Base-by-base conservation (phyloP, 1,284 basidiomycete species). In the Bjerkandera adusta region DNA sequence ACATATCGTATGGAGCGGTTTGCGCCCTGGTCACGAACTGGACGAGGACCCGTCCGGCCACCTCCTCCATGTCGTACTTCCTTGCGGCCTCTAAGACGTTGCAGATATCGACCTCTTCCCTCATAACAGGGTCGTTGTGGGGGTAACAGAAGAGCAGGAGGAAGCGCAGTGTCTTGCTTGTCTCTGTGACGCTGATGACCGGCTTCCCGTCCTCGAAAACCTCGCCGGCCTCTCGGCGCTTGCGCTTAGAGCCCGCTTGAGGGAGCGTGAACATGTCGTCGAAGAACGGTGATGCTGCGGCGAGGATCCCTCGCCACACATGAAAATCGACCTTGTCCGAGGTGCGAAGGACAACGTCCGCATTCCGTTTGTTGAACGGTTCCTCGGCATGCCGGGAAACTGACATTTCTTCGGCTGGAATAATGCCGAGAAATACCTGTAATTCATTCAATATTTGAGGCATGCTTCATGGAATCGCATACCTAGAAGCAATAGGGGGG, bases 41-140 rank as follows among this genome's bases (percentile, higher is more conserved):
- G 12, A 20, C 12, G 13, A 37, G 29, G 12, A 33, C 37, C 22
- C 25, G 16, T 4, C 4, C 18, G 2, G 33, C 29, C 12, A 50
- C 21, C n/a, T 25, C 12, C 3, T 50, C 48, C 26, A 50, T 46
- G 18, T 50, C 36, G 36, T 46, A 47, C 27, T 50, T 50, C 12
- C 13, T 8, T 13, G 48, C 44, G 18, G 44, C 48, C 15, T 47
- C 37, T 7, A 50, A 26, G 30, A 50, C 38, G 10, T 4, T 22
- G 11, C 40, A 25, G 4, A 43, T 15, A 20, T 42, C 38, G 3
- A 10, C 21, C 24, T 41, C 16, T 5, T 16, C 25, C 10, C 8
- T 16, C 4, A 46, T 16, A 8, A 4, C 16, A 8, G 48, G 48
- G 12, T 50, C 39, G 4, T 29, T 13, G 12, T 18, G 27, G 26